Conservation (phyloP, 192 early-diverging fungal genomes). For the Coemansia sp. region DNA sequence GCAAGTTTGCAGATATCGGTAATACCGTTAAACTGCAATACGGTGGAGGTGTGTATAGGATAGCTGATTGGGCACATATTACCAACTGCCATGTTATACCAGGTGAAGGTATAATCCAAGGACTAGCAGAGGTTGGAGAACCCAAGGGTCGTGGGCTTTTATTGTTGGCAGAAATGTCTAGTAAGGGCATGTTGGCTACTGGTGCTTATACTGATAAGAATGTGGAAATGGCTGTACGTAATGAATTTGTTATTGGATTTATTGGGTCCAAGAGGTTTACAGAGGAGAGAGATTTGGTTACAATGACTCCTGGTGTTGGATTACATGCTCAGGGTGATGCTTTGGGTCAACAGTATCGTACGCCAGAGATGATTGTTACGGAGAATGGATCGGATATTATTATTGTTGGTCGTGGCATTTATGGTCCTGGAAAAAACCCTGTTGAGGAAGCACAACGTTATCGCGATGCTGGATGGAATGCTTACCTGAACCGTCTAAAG, state of each 20-base stretch:
- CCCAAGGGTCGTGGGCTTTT: slow-evolving; percentile 74
- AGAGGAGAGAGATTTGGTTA: slow-evolving; percentile 82
- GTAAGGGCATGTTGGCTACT: slow-evolving; percentile 80
- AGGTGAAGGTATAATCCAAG: slow-evolving; percentile 93
- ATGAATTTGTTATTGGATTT: slow-evolving; percentile 97
- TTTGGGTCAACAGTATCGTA: slow-evolving; percentile 94
- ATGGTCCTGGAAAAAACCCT: slow-evolving; percentile 74
- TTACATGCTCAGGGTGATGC: slow-evolving; percentile 78
- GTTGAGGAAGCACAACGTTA: slow-evolving; percentile 76
- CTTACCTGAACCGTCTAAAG: slow-evolving; percentile 66
- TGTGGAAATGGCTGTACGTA: slow-evolving; percentile 76
- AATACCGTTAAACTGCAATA: slow-evolving; percentile 98
- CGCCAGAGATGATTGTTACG: slow-evolving; percentile 80
- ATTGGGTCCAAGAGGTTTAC: slow-evolving; percentile 67
- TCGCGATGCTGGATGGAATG: slow-evolving; percentile 92
- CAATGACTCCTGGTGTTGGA: slow-evolving; percentile 94
- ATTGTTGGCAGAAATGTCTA: slow-evolving; percentile 97
- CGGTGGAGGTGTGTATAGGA: slow-evolving; percentile 82
- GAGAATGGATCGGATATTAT: slow-evolving; percentile 90
- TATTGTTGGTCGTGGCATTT: slow-evolving; percentile 98
- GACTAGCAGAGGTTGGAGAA: slow-evolving; percentile 83
- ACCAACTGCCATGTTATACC: slow-evolving; percentile 94
- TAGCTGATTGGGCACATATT: slow-evolving; percentile 94
- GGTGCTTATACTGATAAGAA: slow-evolving; percentile 77
- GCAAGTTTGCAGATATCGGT: slow-evolving; percentile 99